phyloP scores from a whole-genome alignment of 768 basidiomycete species.

The Pisolithus albus region DNA sequence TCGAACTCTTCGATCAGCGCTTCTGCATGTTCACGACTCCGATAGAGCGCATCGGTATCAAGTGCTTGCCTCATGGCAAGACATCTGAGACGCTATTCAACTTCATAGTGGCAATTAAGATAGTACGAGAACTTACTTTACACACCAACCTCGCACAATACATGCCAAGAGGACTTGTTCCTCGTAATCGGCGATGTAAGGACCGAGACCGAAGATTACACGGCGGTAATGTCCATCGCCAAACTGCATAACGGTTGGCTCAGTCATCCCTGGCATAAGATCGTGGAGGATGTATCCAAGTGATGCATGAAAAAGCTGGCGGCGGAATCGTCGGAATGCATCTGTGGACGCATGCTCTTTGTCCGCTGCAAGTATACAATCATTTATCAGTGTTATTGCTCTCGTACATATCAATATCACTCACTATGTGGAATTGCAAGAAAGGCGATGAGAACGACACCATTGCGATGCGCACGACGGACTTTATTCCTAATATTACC shows the following conservation, averaged over 20 bases:
- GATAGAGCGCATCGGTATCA: background rate
- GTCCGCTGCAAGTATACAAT: conserved; percentile 1
- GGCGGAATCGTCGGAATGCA: conserved; percentile 21
- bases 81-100: background rate
- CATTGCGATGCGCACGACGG: conserved; percentile 4
- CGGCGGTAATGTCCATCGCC: conserved; percentile 25
- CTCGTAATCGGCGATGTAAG: conserved; percentile 34
- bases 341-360: conserved; percentile 7
- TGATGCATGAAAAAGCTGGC: conserved; percentile 27
- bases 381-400: background rate
- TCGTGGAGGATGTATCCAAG: conserved; percentile 15
- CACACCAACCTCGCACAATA: conserved; percentile 31
- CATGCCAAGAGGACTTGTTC: conserved; percentile 29
- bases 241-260: conserved; percentile 17
- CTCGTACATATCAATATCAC: background rate
- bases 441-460: conserved; percentile 12
- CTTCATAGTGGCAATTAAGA: background rate
- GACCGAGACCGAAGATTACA: conserved; percentile 27
- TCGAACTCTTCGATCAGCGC: background rate
- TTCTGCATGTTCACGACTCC: background rate
- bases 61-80: background rate
- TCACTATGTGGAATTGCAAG: conserved; percentile 28
- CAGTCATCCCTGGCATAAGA: conserved; percentile 22
- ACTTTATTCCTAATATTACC: conserved; percentile 13
- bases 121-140: background rate